Base-by-base conservation (phyloP, 257 asterid species). In the Nicotiana undulata region DNA sequence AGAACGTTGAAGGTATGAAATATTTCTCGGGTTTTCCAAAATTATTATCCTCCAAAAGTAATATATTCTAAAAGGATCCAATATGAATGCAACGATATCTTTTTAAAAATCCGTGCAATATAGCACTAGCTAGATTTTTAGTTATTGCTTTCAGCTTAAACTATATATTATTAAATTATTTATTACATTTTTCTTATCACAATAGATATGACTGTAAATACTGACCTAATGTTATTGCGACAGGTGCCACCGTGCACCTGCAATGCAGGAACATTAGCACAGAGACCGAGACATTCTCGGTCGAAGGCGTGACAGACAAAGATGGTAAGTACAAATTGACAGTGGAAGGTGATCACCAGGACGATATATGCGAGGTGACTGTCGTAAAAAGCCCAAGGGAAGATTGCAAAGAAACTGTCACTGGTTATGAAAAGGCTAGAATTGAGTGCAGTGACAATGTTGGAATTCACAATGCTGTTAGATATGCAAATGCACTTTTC, bases 401-500 rank as follows among this genome's bases (percentile, higher is more conserved):
- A 1, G 79, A 85, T 3, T 89, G 93, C 87, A 65, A 81, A 8
- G 77, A 51, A 18, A 16, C 32, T 6, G 83, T 85, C 60, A 34
- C 20, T 0, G 78, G 65, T 9, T 6, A 20, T 5, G 84, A 75
- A 31, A 81, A 32, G 60, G 82, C 93, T 5, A 82, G 85, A 8
- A 64, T 89, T 24, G 61, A 44, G 3, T 58, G 83, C 85, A 88
- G 88, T 1, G 20, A 77, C 1, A 85, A 88, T 81, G 80, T 28
- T 49, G 93, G 93, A 0, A 61, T 86, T 3, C 56, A 40, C 46
- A 79, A 60, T 8, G 32, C 10, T 3, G 46, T 55, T 3, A 81
- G 91, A 20, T 79, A 44, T 15, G 91, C 91, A 4, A 89, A 88
- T 60, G 85, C 90, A 6, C 78, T 89, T 9, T 89, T 89, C 3